Evolutionary conservation across 78 protist genomes (phyloP).

Genomic region (Bigelowiella natans): DNA sequence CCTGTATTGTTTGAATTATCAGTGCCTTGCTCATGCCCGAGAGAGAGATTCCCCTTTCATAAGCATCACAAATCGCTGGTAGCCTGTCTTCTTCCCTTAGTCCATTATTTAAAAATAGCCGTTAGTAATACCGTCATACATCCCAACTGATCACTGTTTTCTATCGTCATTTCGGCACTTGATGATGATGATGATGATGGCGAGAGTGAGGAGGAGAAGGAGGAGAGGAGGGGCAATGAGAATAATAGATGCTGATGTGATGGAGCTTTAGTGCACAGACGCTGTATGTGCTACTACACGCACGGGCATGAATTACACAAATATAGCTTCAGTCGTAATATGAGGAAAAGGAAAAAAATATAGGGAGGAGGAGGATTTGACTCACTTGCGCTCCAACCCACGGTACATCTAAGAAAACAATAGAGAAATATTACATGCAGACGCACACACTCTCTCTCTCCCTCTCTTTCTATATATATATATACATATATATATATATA

Average conservation of each 20-base stretch:
- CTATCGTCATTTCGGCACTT: not conserved
- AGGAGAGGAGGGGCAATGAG: not conserved
- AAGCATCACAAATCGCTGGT: not conserved
- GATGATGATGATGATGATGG: not conserved
- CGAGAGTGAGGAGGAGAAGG: not conserved
- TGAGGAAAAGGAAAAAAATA: too few relatives aligned
- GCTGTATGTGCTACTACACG: too few relatives aligned
- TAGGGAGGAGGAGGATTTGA: too few relatives aligned
- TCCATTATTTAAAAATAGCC: too few relatives aligned
- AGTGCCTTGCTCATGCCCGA: not conserved
- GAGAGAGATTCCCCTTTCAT: not conserved
- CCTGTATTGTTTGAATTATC: not conserved
- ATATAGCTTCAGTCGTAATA: not conserved
- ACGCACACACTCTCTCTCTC: not conserved
- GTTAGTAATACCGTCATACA: too few relatives aligned
- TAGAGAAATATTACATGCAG: not conserved
- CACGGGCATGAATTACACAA: not conserved
- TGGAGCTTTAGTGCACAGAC: too few relatives aligned
- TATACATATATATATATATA: not conserved
- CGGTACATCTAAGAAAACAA: not conserved
- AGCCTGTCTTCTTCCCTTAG: not conserved
- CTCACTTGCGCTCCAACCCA: too few relatives aligned
- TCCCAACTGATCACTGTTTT: not conserved
- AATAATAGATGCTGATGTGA: not conserved
- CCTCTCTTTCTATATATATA: not conserved